Evolutionary conservation across 2,329 filamentous ascomycete species (phyloP).

Genomic region (Claviceps sorghi): DNA sequence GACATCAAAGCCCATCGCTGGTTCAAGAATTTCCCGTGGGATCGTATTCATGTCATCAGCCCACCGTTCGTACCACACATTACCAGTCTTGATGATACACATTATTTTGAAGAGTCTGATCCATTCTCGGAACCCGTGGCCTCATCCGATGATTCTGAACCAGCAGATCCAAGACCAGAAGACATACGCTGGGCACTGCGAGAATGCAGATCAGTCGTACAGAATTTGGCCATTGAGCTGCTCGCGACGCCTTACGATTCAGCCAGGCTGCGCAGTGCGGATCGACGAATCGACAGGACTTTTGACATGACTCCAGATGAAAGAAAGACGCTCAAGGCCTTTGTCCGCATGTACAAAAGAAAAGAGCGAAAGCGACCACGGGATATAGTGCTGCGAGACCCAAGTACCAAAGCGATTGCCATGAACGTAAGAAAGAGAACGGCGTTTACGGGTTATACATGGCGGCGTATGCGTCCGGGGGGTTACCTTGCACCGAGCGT

Average conservation of each 20-base stretch:
- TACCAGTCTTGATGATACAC: slow-evolving; percentile 54
- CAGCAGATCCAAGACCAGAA: slow-evolving; percentile 14
- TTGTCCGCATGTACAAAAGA: slow-evolving; percentile 35
- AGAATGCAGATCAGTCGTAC: slow-evolving; percentile 25
- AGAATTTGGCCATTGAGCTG: slow-evolving; percentile 29
- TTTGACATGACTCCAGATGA: slow-evolving; percentile 20
- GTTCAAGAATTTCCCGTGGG: slow-evolving; percentile 70
- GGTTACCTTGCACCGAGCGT: slow-evolving; percentile 13
- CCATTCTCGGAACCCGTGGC: slow-evolving; percentile 50
- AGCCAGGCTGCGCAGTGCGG: slow-evolving; percentile 31
- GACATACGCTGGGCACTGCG: slow-evolving; percentile 20
- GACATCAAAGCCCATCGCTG: slow-evolving; percentile 84
- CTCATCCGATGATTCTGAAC: slow-evolving; percentile 23
- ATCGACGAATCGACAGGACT: slow-evolving; percentile 31
- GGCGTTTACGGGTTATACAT: slow-evolving; percentile 84
- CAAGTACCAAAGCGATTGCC: slow-evolving; percentile 47
- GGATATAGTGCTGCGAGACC: slow-evolving; percentile 74
- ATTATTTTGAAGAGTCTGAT: slow-evolving; percentile 79
- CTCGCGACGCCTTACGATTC: slow-evolving; percentile 35
- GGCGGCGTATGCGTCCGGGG: slow-evolving; percentile 37
- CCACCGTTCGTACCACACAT: slow-evolving; percentile 75
- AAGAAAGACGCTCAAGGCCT: slow-evolving; percentile 32
- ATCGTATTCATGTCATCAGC: slow-evolving; percentile 49
- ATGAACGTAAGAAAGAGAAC: slow-evolving; percentile 67
- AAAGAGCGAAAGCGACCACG: slow-evolving; percentile 65